Evolutionary conservation across 2,329 filamentous ascomycete species (phyloP).

Genomic region (Claviceps sp.): DNA sequence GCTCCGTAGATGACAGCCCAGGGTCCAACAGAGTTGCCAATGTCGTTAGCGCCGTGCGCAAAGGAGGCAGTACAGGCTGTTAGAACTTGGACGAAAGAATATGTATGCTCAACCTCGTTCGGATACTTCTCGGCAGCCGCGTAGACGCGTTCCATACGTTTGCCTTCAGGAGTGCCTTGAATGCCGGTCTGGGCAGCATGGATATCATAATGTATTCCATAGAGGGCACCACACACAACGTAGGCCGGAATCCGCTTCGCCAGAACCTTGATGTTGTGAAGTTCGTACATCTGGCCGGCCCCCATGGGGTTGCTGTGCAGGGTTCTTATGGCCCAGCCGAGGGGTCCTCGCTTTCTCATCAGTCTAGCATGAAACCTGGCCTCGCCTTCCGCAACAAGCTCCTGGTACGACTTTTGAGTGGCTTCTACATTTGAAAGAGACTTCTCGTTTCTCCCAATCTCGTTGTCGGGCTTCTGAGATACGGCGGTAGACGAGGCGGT

Average conservation of each 20-base stretch:
- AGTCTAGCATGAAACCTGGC: conserved; percentile 51
- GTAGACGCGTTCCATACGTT: conserved; percentile 41
- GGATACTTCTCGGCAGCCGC: conserved; percentile 48
- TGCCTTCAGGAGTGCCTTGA: conserved; percentile 11
- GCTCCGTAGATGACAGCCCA: conserved; percentile 57
- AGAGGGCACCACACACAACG: conserved; percentile 48
- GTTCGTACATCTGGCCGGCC: conserved; percentile 59
- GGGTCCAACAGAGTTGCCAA: conserved; percentile 56
- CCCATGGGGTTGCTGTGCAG: conserved; percentile 63
- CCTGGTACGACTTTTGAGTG: conserved; percentile 42
- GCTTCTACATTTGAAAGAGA: conserved; percentile 28
- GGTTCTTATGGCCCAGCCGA: conserved; percentile 71
- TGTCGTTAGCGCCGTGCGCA: conserved; percentile 66
- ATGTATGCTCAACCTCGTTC: conserved; percentile 57
- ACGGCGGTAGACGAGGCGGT: background rate
- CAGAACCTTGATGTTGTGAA: conserved; percentile 52
- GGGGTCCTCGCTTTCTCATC: conserved; percentile 45
- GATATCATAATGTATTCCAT: conserved; percentile 72
- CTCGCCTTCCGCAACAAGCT: conserved; percentile 43
- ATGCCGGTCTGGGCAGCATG: conserved; percentile 29
- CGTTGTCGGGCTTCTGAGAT: conserved; percentile 15
- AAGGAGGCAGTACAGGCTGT: conserved; percentile 63
- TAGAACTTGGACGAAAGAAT: conserved; percentile 52
- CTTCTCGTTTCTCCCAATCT: conserved; percentile 13
- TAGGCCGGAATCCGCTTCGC: conserved; percentile 56